Base-by-base conservation (phyloP, 2,329 filamentous ascomycete genomes). In the Diaporthe ampelina region DNA sequence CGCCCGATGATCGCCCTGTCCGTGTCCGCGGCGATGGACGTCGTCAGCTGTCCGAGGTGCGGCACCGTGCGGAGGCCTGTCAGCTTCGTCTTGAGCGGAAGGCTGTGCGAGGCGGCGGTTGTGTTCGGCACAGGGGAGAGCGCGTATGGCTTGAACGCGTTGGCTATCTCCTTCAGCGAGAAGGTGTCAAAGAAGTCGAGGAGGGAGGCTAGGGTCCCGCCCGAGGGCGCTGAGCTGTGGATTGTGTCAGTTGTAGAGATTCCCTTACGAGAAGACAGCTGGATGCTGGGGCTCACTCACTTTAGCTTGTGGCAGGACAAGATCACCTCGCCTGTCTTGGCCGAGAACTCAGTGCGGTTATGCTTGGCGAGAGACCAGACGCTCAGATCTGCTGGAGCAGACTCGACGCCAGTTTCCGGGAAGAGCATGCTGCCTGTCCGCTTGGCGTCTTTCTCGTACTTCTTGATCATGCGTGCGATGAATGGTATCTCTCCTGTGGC, bases 121-220 rank as follows among this genome's bases (percentile, higher is more conserved):
- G 83, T 78, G 69, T 88, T 87, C 3, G 87, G 84, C 17, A 91
- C 79, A 0, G 91, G 91, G 0, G 91, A 93, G 13, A 90, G 81
- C 1, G 88, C 87, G 78, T 88, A 92, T 19, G 91, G 90, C 32
- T 81, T 80, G 71, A 84, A 80, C 2, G 88, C 83, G 4, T 82
- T 83, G 19, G 79, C 79, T 8, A 92, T 77, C 70, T 91, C 82
- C 63, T 84, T 82, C 24, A 89, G 68, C 29, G 84, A 83, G 78
- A 88, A 91, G 59, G 82, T 81, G 35, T 92, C 90, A 73, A 91
- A 85, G 29, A 91, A 77, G 61, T 81, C 88, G 19, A 98, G 82
- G 5, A 91, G 85, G 0, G 94, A 95, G 45, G 90, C 87, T 6
- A 95, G 83, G 2, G 94, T 92, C 61, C 92, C 92, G n/a, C 91